Base-by-base conservation (phyloP, 148 eudicot genomes). In the Pouteria glomerata region DNA sequence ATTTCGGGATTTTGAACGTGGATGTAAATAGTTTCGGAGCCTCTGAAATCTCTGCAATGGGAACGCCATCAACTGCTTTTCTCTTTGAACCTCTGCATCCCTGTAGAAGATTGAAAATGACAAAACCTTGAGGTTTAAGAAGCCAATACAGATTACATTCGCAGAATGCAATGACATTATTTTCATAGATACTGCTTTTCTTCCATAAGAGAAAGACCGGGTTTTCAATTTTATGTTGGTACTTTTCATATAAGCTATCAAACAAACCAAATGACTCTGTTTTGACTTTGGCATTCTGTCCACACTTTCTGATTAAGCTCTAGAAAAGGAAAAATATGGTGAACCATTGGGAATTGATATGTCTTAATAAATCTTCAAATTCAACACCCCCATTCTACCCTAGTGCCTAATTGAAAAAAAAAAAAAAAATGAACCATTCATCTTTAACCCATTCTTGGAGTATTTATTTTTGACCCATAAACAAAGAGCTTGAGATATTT, bases 11-110 rank as follows among this genome's bases (percentile, higher is more conserved):
- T 68, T 83, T 89, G 74, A 89, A 89, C 14, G 79, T 66, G 16
- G 90, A 86, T 14, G 84, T 79, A 73, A 89, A 89, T 76, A 89
- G 65, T 65, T 73, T 84, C 5, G 93, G 88, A 39, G 88, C 77
- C 14, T 73, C 82, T 26, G 76, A 55, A 72, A 73, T 67, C 53
- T 73, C 82, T 26, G 76, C 47, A 72, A 73, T 67, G 56, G 23
- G 71, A 64, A 59, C 6, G 51, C 57, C 16, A 3, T 57, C 72
- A 51, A 47, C 62, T 73, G 80, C 69, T 69, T 74, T 72, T 72
- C 76, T 68, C 66, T 72, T 76, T 41, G 64, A 41, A 52, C 73
- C 63, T 48, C 56, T 48, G 61, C 33, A 13, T 61, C 33, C 78
- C 73, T 75, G 14, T 34, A 71, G 24, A 27, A 75, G n/a, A 74